These are phyloP conservation scores for Anthostomella pinea DNA, from an alignment of 2,329 filamentous ascomycete genomes.

Conservation along the genomic window DNA sequence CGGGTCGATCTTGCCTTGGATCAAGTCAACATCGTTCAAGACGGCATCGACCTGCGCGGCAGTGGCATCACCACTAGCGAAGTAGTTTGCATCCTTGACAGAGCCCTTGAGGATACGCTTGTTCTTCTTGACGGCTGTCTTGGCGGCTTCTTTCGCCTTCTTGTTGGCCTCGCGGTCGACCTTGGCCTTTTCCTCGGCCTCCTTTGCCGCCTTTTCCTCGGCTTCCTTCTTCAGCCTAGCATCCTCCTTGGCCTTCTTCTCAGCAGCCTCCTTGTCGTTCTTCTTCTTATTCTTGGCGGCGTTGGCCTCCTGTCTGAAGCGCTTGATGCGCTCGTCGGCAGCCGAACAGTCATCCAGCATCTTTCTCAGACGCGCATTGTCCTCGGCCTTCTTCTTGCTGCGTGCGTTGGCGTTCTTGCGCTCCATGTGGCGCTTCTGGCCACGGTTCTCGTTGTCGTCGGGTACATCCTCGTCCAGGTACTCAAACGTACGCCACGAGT, in stretches of 20 bases:
- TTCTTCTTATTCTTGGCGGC: slow-evolving; percentile 96
- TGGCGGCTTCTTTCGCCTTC: slow-evolving; percentile 98
- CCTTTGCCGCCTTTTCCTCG: slow-evolving; percentile 74
- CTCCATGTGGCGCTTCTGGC: slow-evolving; percentile 98
- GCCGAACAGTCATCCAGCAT: slow-evolving; percentile 83
- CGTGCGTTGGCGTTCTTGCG: slow-evolving; percentile 97
- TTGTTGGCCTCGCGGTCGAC: slow-evolving; percentile 77
- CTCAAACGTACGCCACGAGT: slow-evolving; percentile 96
- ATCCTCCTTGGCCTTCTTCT: slow-evolving; percentile 83
- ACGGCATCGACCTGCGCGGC: slow-evolving; percentile 77
- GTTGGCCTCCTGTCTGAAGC: slow-evolving; percentile 87
- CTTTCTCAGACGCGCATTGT: slow-evolving; percentile 85
- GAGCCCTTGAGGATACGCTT: slow-evolving; percentile 93
- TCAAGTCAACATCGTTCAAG: slow-evolving; percentile 77
- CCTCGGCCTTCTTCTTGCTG: slow-evolving; percentile 99
- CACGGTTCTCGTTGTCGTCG: slow-evolving; percentile 97
- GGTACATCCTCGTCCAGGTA: slow-evolving; percentile 99
- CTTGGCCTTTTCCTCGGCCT: slow-evolving; percentile 86
- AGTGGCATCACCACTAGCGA: slow-evolving; percentile 68
- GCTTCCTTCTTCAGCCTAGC: slow-evolving; percentile 80
- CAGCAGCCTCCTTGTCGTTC: slow-evolving; percentile 84
- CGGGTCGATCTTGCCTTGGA: slow-evolving; percentile 84
- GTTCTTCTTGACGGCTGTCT: slow-evolving; percentile 99
- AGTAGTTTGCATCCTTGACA: slow-evolving; percentile 98
- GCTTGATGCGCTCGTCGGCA: slow-evolving; percentile 93